phyloP scores from a whole-genome alignment of 108 stramenopile genomes.

The Schizochytrium sp. region DNA sequence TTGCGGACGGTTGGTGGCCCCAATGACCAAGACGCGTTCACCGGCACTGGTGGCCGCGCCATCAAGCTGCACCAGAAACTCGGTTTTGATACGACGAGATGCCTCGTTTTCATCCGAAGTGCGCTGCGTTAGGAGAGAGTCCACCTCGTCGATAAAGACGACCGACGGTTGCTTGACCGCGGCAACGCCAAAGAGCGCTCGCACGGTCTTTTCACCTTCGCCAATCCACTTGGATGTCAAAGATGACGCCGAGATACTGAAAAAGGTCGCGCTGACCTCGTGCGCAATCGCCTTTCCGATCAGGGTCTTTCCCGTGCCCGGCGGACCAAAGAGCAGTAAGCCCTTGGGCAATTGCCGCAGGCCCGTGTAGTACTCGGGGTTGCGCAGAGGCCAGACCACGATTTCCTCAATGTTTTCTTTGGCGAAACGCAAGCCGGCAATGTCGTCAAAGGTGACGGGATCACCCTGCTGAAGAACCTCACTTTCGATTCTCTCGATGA shows the following conservation, averaged over 20 bases:
- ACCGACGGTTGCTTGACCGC: constrained; percentile 77
- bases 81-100: constrained; percentile 83
- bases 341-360: constrained; percentile 75
- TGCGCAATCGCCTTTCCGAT: constrained; percentile 98
- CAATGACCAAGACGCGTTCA: constrained; percentile 85
- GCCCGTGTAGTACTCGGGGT: constrained; percentile 89
- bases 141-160: constrained; percentile 92
- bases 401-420: constrained; percentile 76
- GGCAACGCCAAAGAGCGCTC: constrained; percentile 91
- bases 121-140: constrained; percentile 80
- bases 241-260: constrained; percentile 91
- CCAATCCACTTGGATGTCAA: constrained; percentile 99
- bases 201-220: constrained; percentile 93
- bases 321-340: constrained; percentile 63
- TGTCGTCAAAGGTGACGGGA: constrained; percentile 72
- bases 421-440: constrained; percentile 73
- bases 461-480: constrained; percentile 71
- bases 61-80: constrained; percentile 84
- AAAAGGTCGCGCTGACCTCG: constrained; percentile 91
- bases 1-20: constrained; percentile 94
- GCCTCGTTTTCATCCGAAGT: constrained; percentile 85
- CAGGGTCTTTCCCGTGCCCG: constrained; percentile 88
- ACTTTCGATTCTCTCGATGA: constrained; percentile 70
- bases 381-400: constrained; percentile 78
- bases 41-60: constrained; percentile 66